Conservation (phyloP, 257 asterid genomes). For the Lithospermum erythrorhizon region DNA sequence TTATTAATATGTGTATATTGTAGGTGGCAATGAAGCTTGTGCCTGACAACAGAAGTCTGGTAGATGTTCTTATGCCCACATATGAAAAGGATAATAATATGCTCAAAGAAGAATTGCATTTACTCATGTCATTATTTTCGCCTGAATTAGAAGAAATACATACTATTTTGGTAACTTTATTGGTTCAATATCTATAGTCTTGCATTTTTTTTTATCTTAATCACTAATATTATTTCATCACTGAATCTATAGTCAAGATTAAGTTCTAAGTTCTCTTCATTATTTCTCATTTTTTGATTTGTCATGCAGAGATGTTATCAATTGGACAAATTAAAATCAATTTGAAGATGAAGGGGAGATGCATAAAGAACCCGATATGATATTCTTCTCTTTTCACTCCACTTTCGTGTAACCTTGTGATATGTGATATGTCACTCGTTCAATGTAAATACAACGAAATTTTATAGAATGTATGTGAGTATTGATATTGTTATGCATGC, state of each 20-base stretch:
- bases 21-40: constrained; percentile 74
- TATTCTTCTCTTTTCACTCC: too few relatives aligned
- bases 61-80: constrained; percentile 41
- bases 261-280: too few relatives aligned
- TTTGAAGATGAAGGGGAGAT: constrained; percentile 21
- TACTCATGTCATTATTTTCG: constrained; percentile 35
- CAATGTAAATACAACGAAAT: too few relatives aligned
- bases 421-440: too few relatives aligned
- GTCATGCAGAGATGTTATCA: constrained; percentile 43
- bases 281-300: not conserved
- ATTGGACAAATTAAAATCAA: constrained; percentile 52
- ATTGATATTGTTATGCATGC: too few relatives aligned
- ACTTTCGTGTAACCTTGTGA: too few relatives aligned
- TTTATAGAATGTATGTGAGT: too few relatives aligned
- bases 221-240: not conserved
- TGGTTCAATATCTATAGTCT: not conserved
- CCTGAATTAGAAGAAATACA: constrained; percentile 51
- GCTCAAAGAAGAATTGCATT: constrained; percentile 42
- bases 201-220: not conserved
- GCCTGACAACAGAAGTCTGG: constrained; percentile 43
- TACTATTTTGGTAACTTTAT: constrained; percentile 38
- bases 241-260: too few relatives aligned
- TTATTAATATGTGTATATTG: too few relatives aligned
- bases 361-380: not conserved
- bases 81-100: constrained; percentile 28